Conservation (phyloP, 2,329 filamentous ascomycete species). For the Colletotrichum navitas region DNA sequence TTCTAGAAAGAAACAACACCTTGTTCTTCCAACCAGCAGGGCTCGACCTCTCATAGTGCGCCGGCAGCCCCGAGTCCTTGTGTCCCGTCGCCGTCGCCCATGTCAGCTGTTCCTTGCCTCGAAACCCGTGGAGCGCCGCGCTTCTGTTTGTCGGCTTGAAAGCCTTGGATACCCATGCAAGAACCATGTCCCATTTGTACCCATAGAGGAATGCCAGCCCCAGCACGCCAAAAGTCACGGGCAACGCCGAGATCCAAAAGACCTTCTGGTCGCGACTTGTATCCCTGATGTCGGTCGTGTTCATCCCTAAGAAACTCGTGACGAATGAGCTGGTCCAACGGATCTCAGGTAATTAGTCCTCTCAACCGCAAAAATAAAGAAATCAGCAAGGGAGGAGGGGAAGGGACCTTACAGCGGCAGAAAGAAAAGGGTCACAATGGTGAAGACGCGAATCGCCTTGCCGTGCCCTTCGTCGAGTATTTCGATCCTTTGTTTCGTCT, state of each 20-base stretch:
- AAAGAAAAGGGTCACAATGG: constrained; percentile 57
- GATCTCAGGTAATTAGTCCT: not conserved
- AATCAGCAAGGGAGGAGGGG: not conserved
- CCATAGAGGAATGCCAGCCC: constrained; percentile 45
- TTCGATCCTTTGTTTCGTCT: constrained; percentile 47
- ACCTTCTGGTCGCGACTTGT: constrained; percentile 54
- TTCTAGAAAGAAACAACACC: constrained; percentile 1
- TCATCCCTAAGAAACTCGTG: constrained; percentile 58
- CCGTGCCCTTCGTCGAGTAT: constrained; percentile 49
- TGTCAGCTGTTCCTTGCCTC: not conserved
- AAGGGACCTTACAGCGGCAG: constrained; percentile 50
- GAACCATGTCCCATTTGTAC: constrained; percentile 42
- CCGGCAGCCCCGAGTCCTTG: not conserved
- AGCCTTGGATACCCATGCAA: not conserved
- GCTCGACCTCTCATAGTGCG: not conserved
- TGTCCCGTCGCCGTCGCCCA: constrained; percentile 5
- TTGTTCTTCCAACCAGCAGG: constrained; percentile 12
- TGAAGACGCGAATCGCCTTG: constrained; percentile 53
- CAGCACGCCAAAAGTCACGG: constrained; percentile 52
- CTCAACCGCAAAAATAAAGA: no score
- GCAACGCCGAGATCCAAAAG: constrained; percentile 57
- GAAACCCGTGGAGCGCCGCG: not conserved
- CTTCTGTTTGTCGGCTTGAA: not conserved
- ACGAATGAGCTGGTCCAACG: constrained; percentile 44
- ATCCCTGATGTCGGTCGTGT: constrained; percentile 57